These are phyloP conservation scores for Eucalyptus marginata DNA, from an alignment of 345 rosid genomes.

Conservation along the genomic window DNA sequence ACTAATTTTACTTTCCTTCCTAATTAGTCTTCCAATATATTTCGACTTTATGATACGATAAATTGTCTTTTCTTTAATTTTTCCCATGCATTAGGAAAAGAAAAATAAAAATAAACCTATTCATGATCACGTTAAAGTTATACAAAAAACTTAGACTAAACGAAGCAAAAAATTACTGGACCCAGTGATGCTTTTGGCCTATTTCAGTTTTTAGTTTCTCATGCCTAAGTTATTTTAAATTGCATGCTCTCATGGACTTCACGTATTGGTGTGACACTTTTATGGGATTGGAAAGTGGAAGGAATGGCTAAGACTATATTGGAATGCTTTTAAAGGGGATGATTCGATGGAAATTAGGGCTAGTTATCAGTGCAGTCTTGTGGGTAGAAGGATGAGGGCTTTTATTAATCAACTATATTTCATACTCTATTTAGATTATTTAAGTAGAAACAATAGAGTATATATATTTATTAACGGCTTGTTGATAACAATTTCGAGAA, in stretches of 20 bases:
- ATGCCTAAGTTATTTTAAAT: background rate
- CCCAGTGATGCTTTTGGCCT: background rate
- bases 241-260: background rate
- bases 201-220: background rate
- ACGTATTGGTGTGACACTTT: background rate
- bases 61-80: background rate
- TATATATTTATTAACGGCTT: background rate
- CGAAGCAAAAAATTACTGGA: background rate
- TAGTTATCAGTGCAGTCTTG: background rate
- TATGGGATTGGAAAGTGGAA: background rate
- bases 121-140: background rate
- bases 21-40: background rate
- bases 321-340: background rate
- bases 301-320: background rate
- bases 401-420: background rate
- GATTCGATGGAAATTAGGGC: background rate
- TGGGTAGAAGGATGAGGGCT: background rate
- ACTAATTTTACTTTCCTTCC: background rate
- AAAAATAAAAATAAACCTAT: background rate
- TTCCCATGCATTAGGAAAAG: background rate
- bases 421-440: background rate
- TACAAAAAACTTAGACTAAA: background rate
- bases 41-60: background rate
- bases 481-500: too few species aligned
- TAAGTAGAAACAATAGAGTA: background rate